Percentiles rank a stretch among this genome's conserved stretches.
These are phyloP conservation scores for Globisporangium middletonii DNA, from an alignment of 352 stramenopile genomes.

Conservation along the genomic window DNA sequence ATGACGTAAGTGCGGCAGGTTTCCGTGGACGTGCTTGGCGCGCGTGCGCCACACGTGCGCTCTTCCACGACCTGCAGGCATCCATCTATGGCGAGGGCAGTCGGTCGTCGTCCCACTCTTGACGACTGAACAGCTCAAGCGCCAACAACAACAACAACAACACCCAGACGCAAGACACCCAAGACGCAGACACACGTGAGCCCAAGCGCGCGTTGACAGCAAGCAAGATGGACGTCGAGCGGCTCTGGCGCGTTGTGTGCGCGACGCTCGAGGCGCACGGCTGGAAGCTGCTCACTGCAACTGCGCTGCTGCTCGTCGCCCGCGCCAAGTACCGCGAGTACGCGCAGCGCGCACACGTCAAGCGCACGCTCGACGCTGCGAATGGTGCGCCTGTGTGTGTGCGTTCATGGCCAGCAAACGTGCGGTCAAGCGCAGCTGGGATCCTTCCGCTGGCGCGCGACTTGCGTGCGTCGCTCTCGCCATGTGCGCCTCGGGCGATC, in stretches of 20 bases:
- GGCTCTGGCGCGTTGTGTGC: conserved; percentile 22
- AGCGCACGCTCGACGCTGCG: conserved; percentile 29
- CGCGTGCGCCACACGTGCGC: neutral
- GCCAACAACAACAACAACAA: neutral
- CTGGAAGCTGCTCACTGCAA: conserved; percentile 37
- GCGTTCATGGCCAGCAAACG: conserved; percentile 5
- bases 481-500: neutral
- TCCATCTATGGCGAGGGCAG: no score
- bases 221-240: conserved; percentile 4
- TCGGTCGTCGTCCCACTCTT: conserved; percentile 2
- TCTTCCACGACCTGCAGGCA: neutral
- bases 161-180: neutral
- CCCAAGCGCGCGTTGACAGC: neutral
- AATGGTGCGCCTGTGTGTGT: conserved; percentile 39
- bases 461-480: neutral
- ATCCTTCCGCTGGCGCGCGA: no score
- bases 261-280: conserved; percentile 39
- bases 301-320: conserved; percentile 22
- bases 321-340: conserved; percentile 25
- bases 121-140: neutral
- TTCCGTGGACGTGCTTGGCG: neutral
- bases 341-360: conserved; percentile 19
- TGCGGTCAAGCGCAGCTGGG: conserved; percentile 3
- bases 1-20: neutral
- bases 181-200: no score